Evolutionary conservation across 257 asterid genomes (phyloP), one percentile per base, ranked within the genome.

Genomic region (Jaltomata sinuosa): DNA sequence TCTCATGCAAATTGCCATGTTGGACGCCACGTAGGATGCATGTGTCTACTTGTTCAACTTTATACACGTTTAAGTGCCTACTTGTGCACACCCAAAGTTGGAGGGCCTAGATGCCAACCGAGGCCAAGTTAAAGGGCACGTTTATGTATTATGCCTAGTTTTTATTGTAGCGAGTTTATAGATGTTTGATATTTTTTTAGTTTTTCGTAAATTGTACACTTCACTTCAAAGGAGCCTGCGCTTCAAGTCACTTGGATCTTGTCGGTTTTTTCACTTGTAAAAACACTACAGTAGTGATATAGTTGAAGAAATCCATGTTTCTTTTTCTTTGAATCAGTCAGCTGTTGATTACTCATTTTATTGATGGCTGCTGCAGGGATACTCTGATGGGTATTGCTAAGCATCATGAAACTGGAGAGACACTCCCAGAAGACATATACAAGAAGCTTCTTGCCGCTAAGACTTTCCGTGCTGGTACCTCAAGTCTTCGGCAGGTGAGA

Each of bases 401-500:
- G 93, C 99, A 97, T 91, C 93, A 95, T 88, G 98, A 94, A 91
- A 92, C 98, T 68, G 99, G 96, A 84, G 98, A 97, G 87, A 84
- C 87, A 85, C 93, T 97, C 84, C 99, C 98, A 36, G 98, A 97
- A 89, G 98, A 86, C 85, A 91, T 95, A 84, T 97, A 97, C 88
- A 57, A 90, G 88, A 97, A 93, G 92, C 98, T 97, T 90, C 99
- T 97, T 82, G 97, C 98, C 84, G 98, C 99, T 22, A 93, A 98
- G 90, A 97, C 99, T 62, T 97, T 90, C 89, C 98, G 97, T 87
- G 98, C 99, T 77, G 99, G 99, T 82, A 91, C 99, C 85, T 61
- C 86, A 42, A 95, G 97, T 88, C 99, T 97, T 83, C 94, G 98
- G 85, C 99, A 96, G 98, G 99, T 94, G 68, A 72, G 91, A 47